Conservation (phyloP, 2,329 filamentous ascomycete genomes). For the Microascus cirrosus region DNA sequence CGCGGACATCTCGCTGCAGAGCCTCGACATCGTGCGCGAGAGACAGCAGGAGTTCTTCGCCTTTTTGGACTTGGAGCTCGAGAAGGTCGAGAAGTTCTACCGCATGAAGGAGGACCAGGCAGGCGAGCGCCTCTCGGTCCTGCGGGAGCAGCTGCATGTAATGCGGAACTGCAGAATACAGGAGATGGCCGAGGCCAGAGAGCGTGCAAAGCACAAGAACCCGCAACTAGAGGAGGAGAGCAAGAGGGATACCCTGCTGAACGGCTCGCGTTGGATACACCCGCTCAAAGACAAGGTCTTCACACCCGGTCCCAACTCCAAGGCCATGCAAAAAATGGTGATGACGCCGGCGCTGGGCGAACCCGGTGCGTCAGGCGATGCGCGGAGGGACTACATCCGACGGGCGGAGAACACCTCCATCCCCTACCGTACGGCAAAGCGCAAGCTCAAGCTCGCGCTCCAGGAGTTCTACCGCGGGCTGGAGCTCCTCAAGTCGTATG, state of each 20-base stretch:
- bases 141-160: constrained; percentile 80
- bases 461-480: constrained; percentile 90
- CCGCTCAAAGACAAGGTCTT: constrained; percentile 44
- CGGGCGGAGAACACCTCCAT: constrained; percentile 47
- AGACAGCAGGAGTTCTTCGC: constrained; percentile 76
- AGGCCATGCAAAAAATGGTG: constrained; percentile 43
- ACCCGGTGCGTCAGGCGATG: constrained; percentile 13
- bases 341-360: constrained; percentile 31
- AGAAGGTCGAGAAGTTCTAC: constrained; percentile 92
- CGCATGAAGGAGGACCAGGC: constrained; percentile 79
- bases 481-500: constrained; percentile 85
- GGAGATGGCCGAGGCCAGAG: constrained; percentile 41
- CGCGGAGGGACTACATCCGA: constrained; percentile 38
- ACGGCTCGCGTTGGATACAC: constrained; percentile 27
- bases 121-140: constrained; percentile 53
- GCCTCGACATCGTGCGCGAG: constrained; percentile 53
- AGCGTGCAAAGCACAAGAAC: background rate
- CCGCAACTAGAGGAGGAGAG: background rate
- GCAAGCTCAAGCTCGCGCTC: constrained; percentile 80
- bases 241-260: background rate
- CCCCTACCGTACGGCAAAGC: constrained; percentile 77
- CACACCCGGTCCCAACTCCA: constrained; percentile 47
- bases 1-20: constrained; percentile 29
- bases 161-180: constrained; percentile 77
- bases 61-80: constrained; percentile 73